These are phyloP conservation scores for Neocallimastix lanati DNA, from an alignment of 192 early-diverging fungal species.

Conservation along the genomic window DNA sequence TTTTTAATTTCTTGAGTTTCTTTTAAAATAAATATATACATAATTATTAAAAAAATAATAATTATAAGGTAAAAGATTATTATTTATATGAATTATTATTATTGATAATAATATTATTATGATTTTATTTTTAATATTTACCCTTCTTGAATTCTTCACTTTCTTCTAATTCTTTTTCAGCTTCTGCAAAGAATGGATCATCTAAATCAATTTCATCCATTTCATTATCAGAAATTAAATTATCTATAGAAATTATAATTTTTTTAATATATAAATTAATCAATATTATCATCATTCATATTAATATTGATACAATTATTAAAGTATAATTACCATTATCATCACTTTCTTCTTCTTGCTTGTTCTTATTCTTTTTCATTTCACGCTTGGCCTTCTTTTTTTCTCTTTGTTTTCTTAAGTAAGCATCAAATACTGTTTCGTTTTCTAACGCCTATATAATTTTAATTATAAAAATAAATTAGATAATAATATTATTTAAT, in stretches of 20 bases:
- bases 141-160: constrained; percentile 9
- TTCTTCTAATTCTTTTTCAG: constrained; percentile 21
- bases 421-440: constrained; percentile 70
- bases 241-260: too few species aligned
- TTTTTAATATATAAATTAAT: too few species aligned
- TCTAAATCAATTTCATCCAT: constrained; percentile 27
- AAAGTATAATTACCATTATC: constrained; percentile 6
- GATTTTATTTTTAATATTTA: background rate
- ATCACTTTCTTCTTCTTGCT: constrained; percentile 3
- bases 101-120: too few species aligned
- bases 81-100: too few species aligned
- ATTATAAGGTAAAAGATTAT: too few species aligned
- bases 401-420: constrained; percentile 67
- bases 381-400: constrained; percentile 45
- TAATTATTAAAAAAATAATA: too few species aligned
- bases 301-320: too few species aligned
- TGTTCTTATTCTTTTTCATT: constrained; percentile 11
- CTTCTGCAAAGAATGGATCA: constrained; percentile 16
- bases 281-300: too few species aligned
- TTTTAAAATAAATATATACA: background rate
- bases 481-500: too few species aligned
- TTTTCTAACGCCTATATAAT: constrained; percentile 22
- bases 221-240: constrained; percentile 37
- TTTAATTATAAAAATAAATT: too few species aligned
- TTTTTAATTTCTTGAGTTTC: background rate